Evolutionary conservation across 2,329 filamentous ascomycete species (phyloP), one percentile per base, ranked within the genome.

Genomic region (Thielaviopsis populi): DNA sequence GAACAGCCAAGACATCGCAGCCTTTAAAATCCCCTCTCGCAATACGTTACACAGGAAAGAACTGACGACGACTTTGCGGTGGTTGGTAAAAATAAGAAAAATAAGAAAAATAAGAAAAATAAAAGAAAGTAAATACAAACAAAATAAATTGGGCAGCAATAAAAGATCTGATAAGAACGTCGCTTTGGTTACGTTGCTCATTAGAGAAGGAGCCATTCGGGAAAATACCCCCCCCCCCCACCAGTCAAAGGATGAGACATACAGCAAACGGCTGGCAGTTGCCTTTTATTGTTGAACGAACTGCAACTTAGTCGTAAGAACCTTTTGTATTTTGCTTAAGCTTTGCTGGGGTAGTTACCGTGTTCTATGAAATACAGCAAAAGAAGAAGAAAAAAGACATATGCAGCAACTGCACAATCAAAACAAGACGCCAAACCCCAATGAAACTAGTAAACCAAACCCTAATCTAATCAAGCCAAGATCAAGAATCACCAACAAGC

Each of bases 231-330:
- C n/a, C n/a, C n/a, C n/a, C 22, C 7, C 13, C 5, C 22, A 7
- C 50, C 50, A 30, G 50, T 54, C 22, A 30, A 54, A 54, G 50
- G 50, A 54, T 54, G 50, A 54, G 50, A 54, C 50, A 54, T 27
- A 54, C 50, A 54, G 10, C 50, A 22, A 6, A 30, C 22, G 48
- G 11, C 50, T 27, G 50, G 50, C 11, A 54, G 22, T 27, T 30
- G 24, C 50, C n/a, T n/a, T n/a, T n/a, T 30, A 19, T 19, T 22
- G 43, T n/a, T 48, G 19, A 22, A 48, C 2, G 19, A 22, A 7
- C n/a, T 33, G 30, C 30, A 33, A 33, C 43, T 11, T 1, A 10
- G 19, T 48, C 5, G n/a, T 22, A 48, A 11, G n/a, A 22, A 1
- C 11, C 19, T n/a, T 17, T 48, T 48, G n/a, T 11, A 48, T 24